Evolutionary conservation across 352 stramenopile species (phyloP), one percentile per base, ranked within the genome.

Genomic region (Pythium insidiosum): DNA sequence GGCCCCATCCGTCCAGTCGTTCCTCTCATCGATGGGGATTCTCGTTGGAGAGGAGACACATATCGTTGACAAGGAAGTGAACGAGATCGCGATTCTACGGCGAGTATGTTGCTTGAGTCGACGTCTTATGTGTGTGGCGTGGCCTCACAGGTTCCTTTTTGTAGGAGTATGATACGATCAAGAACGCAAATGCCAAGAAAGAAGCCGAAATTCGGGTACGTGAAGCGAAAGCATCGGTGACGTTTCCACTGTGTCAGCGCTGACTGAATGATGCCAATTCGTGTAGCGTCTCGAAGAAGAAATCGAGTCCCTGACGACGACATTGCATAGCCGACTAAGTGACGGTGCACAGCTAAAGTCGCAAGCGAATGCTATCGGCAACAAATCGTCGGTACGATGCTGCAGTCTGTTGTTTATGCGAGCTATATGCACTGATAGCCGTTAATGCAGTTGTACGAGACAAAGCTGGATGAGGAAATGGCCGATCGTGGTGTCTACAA

Each of bases 251-350:
- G n/a, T n/a, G n/a, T n/a, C n/a, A n/a, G n/a, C n/a, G n/a, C n/a
- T n/a, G n/a, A n/a, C n/a, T n/a, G n/a, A n/a, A n/a, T n/a, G n/a
- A n/a, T n/a, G n/a, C n/a, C n/a, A n/a, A n/a, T n/a, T n/a, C n/a
- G n/a, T n/a, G n/a, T n/a, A n/a, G n/a, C n/a, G n/a, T n/a, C 53
- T 89, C 9, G 69, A 88, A 43, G 74, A 91, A 36, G 75, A 87
- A 12, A 58, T 91, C n/a, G 66, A 82, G 29, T 89, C 80, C 37
- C 69, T 89, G 59, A 69, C 61, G 9, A 69, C 79, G 42, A 84
- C 68, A 9, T 56, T 91, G 19, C 72, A 88, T 30, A 65, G 73
- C 5, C 73, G 78, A 25, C 65, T 66, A 47, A 66, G 53, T 2
- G 78, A 88, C 47, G 63, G 58, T 15, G 64, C 70, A 2, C 67